These are phyloP conservation scores for Septoria petroselini DNA, from an alignment of 2,329 filamentous ascomycete species.

Conservation along the genomic window DNA sequence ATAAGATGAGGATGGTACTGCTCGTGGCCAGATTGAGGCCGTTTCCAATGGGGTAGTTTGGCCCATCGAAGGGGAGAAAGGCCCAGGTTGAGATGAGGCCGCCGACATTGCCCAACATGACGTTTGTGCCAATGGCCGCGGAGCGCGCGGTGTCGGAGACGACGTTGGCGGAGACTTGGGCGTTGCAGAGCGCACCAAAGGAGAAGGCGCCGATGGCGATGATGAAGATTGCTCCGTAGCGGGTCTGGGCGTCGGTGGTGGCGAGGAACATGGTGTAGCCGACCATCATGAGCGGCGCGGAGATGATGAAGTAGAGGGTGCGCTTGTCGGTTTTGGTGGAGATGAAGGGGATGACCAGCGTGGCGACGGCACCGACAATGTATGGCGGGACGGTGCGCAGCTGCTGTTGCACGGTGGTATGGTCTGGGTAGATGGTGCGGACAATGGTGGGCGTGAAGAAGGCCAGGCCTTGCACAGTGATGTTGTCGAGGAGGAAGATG, in stretches of 20 bases:
- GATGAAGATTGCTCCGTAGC: constrained; percentile 69
- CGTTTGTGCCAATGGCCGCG: constrained; percentile 63
- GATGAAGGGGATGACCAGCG: constrained; percentile 58
- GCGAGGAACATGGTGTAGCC: constrained; percentile 71
- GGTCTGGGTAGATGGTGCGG: constrained; percentile 61
- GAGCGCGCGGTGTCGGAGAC: constrained; percentile 67
- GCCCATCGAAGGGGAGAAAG: constrained; percentile 57
- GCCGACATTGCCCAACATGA: constrained; percentile 73
- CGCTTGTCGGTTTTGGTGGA: constrained; percentile 61
- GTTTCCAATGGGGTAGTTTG: constrained; percentile 68
- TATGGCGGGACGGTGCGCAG: constrained; percentile 70
- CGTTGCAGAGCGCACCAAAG: constrained; percentile 63
- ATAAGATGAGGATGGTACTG: constrained; percentile 54
- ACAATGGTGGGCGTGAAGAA: constrained; percentile 72
- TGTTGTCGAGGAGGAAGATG: constrained; percentile 64
- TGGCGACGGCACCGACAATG: constrained; percentile 65
- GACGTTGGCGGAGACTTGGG: constrained; percentile 67
- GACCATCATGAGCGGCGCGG: constrained; percentile 62
- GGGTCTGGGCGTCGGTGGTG: constrained; percentile 49
- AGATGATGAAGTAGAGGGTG: constrained; percentile 58
- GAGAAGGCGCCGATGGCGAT: constrained; percentile 63
- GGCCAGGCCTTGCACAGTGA: constrained; percentile 67
- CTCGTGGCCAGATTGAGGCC: constrained; percentile 65
- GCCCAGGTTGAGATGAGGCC: constrained; percentile 40
- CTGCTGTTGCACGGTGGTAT: constrained; percentile 60